phyloP scores from a whole-genome alignment of 805 yeast genomes.

The Candida railenensis region DNA sequence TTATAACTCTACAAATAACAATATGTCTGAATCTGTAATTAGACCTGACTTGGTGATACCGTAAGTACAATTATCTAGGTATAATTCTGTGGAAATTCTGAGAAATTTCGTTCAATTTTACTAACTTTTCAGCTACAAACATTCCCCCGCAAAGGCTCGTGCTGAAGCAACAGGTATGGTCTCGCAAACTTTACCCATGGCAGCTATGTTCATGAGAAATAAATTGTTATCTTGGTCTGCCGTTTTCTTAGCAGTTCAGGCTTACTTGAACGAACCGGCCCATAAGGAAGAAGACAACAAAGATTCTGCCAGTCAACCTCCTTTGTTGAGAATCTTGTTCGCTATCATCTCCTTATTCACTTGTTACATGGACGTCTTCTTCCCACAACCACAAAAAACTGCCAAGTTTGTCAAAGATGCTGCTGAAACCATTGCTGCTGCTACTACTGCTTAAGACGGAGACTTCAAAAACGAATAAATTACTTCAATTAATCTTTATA shows the following conservation, averaged over 20 bases:
- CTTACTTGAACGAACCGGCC: conserved; percentile 45
- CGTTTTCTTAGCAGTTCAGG: conserved; percentile 48
- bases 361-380: conserved; percentile 53
- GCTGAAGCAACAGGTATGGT: conserved; percentile 46
- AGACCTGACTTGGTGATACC: conserved; percentile 35
- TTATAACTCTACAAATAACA: background rate
- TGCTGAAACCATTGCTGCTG: conserved; percentile 19
- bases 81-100: too few species aligned
- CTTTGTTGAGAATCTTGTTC: conserved; percentile 45
- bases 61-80: conserved; percentile 26
- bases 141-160: conserved; percentile 48
- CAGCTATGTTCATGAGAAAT: conserved; percentile 65
- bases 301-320: conserved; percentile 36
- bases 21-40: conserved; percentile 7
- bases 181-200: conserved; percentile 63
- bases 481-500: background rate
- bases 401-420: conserved; percentile 19
- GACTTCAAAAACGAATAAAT: too few species aligned
- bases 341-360: conserved; percentile 48
- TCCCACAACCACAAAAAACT: conserved; percentile 42
- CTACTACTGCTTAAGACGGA: conserved; percentile 15
- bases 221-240: conserved; percentile 58
- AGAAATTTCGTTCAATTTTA: too few species aligned
- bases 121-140: conserved; percentile 35
- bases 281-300: conserved; percentile 23